Evolutionary conservation across 176 grass and related monocot species (phyloP).

Genomic region (Carex parvula): DNA sequence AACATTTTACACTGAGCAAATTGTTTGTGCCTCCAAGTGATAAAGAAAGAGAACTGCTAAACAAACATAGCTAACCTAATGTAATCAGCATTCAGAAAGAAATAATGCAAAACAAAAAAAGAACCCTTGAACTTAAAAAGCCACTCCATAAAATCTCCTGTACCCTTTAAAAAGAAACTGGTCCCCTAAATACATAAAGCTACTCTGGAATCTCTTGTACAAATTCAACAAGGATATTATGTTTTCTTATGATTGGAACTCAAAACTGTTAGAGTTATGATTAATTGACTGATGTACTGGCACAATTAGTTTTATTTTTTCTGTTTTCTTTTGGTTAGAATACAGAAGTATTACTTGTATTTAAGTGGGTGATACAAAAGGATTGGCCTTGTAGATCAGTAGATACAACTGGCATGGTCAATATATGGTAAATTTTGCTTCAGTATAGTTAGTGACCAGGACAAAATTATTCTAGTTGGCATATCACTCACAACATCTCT

Average conservation of each 20-base stretch:
- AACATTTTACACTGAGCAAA: slow-evolving; percentile 9
- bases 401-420: neutral
- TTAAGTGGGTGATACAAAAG: neutral
- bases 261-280: neutral
- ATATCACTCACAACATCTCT: slow-evolving; percentile 85
- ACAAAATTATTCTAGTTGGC: neutral
- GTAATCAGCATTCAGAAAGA: neutral
- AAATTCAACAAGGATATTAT: neutral
- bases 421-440: neutral
- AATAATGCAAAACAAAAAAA: neutral
- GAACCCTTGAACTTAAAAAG: neutral
- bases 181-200: neutral
- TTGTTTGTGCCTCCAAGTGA: slow-evolving; percentile 1
- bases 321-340: slow-evolving; percentile 1
- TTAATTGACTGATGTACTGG: neutral
- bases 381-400: neutral
- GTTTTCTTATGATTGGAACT: neutral
- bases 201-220: neutral
- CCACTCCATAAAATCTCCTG: neutral
- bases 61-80: neutral
- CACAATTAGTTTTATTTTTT: neutral
- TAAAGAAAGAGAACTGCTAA: neutral
- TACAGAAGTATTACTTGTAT: neutral
- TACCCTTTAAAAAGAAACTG: neutral
- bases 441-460: neutral